Evolutionary conservation across 495 filamentous ascomycete species (phyloP).

Genomic region (Neurospora sp.): DNA sequence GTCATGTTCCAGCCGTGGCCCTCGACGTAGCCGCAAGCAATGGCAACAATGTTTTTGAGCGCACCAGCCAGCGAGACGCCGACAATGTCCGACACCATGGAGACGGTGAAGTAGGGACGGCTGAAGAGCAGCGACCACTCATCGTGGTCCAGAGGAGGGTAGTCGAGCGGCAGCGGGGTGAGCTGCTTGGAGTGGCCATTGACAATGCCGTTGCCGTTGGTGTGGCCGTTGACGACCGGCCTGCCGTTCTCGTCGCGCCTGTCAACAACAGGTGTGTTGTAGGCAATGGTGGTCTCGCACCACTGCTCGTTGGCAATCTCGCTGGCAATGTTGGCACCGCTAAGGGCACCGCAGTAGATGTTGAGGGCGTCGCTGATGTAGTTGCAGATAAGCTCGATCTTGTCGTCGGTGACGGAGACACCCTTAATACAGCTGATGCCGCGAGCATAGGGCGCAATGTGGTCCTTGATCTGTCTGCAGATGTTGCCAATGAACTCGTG

Average conservation of each 20-base stretch:
- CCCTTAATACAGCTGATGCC: conserved; percentile 98
- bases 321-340: conserved; percentile 91
- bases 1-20: conserved; percentile 97
- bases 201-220: conserved; percentile 37
- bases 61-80: conserved; percentile 93
- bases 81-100: conserved; percentile 83
- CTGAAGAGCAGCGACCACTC: conserved; percentile 80
- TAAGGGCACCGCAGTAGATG: conserved; percentile 95
- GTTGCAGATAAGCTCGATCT: conserved; percentile 85
- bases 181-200: conserved; percentile 41
- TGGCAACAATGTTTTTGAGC: conserved; percentile 92
- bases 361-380: conserved; percentile 79
- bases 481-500: conserved; percentile 93
- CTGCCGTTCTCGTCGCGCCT: conserved; percentile 34
- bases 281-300: conserved; percentile 93
- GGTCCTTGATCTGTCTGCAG: conserved; percentile 74
- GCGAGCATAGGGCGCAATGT: conserved; percentile 83
- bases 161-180: conserved; percentile 62
- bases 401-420: conserved; percentile 75
- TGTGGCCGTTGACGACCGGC: conserved; percentile 44
- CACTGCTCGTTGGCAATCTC: conserved; percentile 94
- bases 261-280: conserved; percentile 78
- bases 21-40: conserved; percentile 91
- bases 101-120: conserved; percentile 94
- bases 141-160: conserved; percentile 71